Conservation (phyloP, 805 yeast genomes). For the Kodamaea restingae region DNA sequence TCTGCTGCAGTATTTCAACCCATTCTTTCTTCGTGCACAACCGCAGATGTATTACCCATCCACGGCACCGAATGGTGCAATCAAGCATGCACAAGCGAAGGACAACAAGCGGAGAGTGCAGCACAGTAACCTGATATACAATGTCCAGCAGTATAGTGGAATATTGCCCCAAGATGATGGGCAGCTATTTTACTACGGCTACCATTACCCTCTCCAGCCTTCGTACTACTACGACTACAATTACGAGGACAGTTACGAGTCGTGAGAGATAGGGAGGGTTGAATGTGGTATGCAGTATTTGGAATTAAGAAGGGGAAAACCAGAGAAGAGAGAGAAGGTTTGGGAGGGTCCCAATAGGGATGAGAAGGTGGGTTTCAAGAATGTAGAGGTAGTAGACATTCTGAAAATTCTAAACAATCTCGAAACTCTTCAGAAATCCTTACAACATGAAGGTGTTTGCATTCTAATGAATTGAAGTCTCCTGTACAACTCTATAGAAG, state of each 20-base stretch:
- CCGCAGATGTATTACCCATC: background rate
- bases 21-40: slow-evolving; percentile 8
- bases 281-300: too few species aligned
- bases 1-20: slow-evolving; percentile 8
- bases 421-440: too few species aligned
- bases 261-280: background rate
- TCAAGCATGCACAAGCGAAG: background rate
- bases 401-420: too few species aligned
- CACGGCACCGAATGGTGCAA: background rate
- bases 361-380: too few species aligned
- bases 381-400: too few species aligned
- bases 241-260: slow-evolving; percentile 7
- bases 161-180: background rate
- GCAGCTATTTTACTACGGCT: slow-evolving; percentile 2
- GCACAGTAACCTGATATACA: background rate
- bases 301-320: too few species aligned
- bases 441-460: too few species aligned
- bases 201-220: slow-evolving; percentile 5
- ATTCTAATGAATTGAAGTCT: too few species aligned
- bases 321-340: background rate
- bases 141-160: background rate
- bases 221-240: slow-evolving; percentile 7
- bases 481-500: too few species aligned
- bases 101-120: background rate
- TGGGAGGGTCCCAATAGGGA: too few species aligned